Conservation (phyloP, 2,329 filamentous ascomycete genomes). For the Stenocarpella maydis region DNA sequence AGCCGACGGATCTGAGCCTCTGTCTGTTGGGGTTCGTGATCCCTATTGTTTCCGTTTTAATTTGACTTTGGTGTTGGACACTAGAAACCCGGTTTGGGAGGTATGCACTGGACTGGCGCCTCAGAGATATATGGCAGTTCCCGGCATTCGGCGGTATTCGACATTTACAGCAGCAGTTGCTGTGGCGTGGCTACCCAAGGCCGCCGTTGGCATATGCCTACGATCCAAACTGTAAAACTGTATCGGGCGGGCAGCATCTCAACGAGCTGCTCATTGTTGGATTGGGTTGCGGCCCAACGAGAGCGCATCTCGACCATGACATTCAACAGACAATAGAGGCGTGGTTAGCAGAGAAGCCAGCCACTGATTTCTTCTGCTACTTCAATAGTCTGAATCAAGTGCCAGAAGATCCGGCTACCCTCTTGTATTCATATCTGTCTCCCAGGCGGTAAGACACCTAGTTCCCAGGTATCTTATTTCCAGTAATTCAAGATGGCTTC, state of each 20-base stretch:
- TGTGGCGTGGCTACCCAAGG: background rate
- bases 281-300: background rate
- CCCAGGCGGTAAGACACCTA: too few species aligned
- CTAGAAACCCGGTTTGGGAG: slow-evolving; percentile 5
- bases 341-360: background rate
- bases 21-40: background rate
- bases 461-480: too few species aligned
- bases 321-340: background rate
- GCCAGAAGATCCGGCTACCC: too few species aligned
- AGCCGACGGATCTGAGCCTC: background rate
- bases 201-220: background rate
- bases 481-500: too few species aligned
- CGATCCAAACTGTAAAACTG: background rate
- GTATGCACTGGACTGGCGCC: slow-evolving; percentile 29
- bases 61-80: slow-evolving; percentile 7
- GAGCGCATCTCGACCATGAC: background rate
- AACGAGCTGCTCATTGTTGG: slow-evolving; percentile 20
- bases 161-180: background rate
- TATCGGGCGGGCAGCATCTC: slow-evolving; percentile 10
- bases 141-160: background rate
- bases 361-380: background rate
- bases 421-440: too few species aligned
- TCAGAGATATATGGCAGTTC: slow-evolving; percentile 5
- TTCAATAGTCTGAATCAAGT: background rate
- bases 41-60: background rate